Evolutionary conservation across 768 basidiomycete species (phyloP), one percentile per base, ranked within the genome.

Genomic region (Boletus rubropictus): DNA sequence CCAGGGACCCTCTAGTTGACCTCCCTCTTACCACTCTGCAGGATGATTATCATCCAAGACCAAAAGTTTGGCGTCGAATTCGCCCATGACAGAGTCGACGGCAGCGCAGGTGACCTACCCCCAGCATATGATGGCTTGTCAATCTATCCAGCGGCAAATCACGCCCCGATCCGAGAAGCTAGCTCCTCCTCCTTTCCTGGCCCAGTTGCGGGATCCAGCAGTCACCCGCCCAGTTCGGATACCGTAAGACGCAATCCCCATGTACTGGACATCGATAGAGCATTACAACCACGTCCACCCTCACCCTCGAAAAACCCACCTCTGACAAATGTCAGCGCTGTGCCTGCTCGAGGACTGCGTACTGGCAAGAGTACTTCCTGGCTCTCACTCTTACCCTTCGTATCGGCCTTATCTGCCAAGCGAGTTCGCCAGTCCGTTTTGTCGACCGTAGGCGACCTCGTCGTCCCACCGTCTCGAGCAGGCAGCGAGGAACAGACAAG

Each of bases 341-440:
- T 7, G 1, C 12, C 11, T 35, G 29, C 38, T 36, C 43, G 51
- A 37, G 39, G 7, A 21, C 28, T 31, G 4, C 47, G 20, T 24
- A 3, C 47, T 12, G 43, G 49, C 9, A 51, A 53, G 28, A 55
- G 42, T n/a, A 36, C 29, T 2, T 51, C 65, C 7, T 67, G 68
- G 70, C 44, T 69, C 31, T 66, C 64, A 14, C 31, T 51, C 39
- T 33, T 64, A 1, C 53, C 65, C 8, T 63, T 67, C 39, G 54
- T 38, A 42, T 56, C 56, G 5, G 53, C 67, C 5, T 44, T 53
- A 17, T 57, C 66, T 4, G 55, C 72, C 3, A 72, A 73, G 36
- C 76, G 81, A 43, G 74, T 80, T 18, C 73, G 72, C 17, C 58
- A 60, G 24, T 82, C 82, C 0, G 70, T 82, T 7, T 62, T 77